Evolutionary conservation across 352 stramenopile species (phyloP).

Genomic region (Globisporangium viniferum): DNA sequence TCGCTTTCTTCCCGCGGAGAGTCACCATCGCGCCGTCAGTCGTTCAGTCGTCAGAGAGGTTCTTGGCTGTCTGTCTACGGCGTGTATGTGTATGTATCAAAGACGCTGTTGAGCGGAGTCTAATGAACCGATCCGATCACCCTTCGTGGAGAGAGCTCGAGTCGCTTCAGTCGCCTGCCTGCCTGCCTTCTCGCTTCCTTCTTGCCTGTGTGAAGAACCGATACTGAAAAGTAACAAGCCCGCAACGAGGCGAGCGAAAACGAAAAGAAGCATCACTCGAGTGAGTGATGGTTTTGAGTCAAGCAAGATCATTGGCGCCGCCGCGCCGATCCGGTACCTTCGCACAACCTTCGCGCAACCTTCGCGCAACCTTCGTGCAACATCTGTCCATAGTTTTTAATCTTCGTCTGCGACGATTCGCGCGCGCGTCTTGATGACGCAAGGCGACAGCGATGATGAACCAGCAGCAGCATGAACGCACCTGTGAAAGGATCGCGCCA

Average conservation of each 20-base stretch:
- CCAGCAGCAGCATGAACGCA: neutral
- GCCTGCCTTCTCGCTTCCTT: neutral
- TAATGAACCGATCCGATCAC: neutral
- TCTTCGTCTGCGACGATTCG: constrained; percentile 11
- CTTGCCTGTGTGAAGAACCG: neutral
- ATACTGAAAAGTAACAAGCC: constrained; percentile 5
- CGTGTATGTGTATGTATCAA: neutral
- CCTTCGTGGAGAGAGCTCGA: neutral
- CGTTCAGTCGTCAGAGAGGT: neutral
- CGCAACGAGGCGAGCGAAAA: neutral
- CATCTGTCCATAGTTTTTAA: neutral
- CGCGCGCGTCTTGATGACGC: neutral
- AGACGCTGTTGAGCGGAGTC: neutral
- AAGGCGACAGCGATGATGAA: neutral
- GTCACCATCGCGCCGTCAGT: constrained; percentile 45
- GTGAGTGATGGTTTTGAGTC: constrained; percentile 12
- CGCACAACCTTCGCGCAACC: constrained; percentile 9
- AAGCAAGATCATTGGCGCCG: constrained; percentile 2
- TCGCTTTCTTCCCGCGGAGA: constrained; percentile 70
- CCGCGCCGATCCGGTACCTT: constrained; percentile 9
- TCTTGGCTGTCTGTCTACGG: neutral
- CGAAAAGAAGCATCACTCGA: neutral
- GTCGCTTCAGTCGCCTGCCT: neutral
- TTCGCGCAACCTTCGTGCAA: constrained; percentile 13
- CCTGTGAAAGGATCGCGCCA: neutral